phyloP scores from a whole-genome alignment of 768 basidiomycete genomes.

The Tulasnella sp. region DNA sequence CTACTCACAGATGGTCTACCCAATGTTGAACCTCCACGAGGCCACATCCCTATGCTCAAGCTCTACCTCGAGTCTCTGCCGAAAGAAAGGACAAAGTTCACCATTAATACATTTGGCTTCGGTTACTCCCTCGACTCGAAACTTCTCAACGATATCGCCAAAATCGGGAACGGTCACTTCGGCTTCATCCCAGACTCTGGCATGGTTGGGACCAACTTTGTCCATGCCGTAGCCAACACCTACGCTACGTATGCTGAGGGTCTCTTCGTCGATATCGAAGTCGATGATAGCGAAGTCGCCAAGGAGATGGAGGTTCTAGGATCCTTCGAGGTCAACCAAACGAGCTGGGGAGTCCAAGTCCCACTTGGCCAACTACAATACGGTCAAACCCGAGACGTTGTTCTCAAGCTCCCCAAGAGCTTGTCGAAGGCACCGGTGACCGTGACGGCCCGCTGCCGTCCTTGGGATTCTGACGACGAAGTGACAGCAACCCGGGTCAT shows the following conservation, averaged over 20 bases:
- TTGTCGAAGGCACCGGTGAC: not conserved
- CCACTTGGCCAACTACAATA: slow-evolving; percentile 18
- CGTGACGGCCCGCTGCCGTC: slow-evolving; percentile 5
- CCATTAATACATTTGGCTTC: slow-evolving; percentile 24
- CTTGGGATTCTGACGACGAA: slow-evolving; percentile 3
- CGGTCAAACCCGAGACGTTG: slow-evolving; percentile 22
- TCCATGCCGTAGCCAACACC: slow-evolving; percentile 23
- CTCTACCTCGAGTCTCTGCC: slow-evolving; percentile 21
- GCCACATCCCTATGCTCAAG: slow-evolving; percentile 23
- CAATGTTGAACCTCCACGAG: slow-evolving; percentile 23
- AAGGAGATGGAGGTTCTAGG: slow-evolving; percentile 2
- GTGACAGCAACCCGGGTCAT: not conserved
- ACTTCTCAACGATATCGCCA: slow-evolving; percentile 20
- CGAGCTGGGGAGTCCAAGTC: not conserved
- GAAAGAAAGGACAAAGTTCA: slow-evolving; percentile 6
- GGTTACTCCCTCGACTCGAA: slow-evolving; percentile 23
- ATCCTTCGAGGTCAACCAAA: not conserved
- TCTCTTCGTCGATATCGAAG: slow-evolving; percentile 10
- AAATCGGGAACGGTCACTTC: slow-evolving; percentile 15
- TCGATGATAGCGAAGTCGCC: slow-evolving; percentile 10
- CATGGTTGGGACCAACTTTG: slow-evolving; percentile 24
- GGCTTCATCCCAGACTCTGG: slow-evolving; percentile 23
- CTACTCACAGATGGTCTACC: slow-evolving; percentile 23
- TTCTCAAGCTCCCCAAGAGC: not conserved
- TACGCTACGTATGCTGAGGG: slow-evolving; percentile 22